A percentile compares a stretch with the other conserved stretches of the same genome.
phyloP scores from a whole-genome alignment of 371 early-diverging fungal genomes.

The Apophysomyces variabilis region DNA sequence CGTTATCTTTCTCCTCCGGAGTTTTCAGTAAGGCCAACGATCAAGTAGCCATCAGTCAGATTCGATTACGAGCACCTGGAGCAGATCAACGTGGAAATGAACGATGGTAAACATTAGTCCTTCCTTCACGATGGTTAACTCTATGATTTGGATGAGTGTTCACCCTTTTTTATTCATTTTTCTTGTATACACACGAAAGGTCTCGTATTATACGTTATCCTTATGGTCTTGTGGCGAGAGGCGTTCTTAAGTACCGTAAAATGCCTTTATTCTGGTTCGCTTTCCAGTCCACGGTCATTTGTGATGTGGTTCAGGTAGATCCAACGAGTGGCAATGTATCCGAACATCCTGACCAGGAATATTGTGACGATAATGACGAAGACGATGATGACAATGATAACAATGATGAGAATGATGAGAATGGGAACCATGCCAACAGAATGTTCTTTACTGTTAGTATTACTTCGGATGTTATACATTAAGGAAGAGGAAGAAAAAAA shows the following conservation, averaged over 20 bases:
- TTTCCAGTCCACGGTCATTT: constrained; percentile 37
- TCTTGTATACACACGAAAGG: constrained; percentile 29
- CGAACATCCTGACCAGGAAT: constrained; percentile 33
- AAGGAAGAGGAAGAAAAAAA: neutral
- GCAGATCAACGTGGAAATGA: constrained; percentile 50
- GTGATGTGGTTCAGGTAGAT: constrained; percentile 37
- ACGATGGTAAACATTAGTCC: constrained; percentile 27
- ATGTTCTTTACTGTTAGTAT: neutral
- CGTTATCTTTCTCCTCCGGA: constrained; percentile 44
- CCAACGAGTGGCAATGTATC: constrained; percentile 36
- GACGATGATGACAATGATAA: neutral
- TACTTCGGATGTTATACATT: neutral
- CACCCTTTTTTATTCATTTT: too few species aligned
- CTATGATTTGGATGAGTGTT: too few species aligned
- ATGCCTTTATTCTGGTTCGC: constrained; percentile 24
- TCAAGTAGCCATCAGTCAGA: constrained; percentile 48
- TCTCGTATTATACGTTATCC: constrained; percentile 52
- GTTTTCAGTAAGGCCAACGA: constrained; percentile 27
- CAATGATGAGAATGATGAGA: neutral
- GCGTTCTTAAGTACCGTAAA: constrained; percentile 55
- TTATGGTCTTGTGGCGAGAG: constrained; percentile 62
- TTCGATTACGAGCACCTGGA: constrained; percentile 61
- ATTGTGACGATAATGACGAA: constrained; percentile 19
- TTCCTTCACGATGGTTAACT: too few species aligned
- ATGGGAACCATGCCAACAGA: neutral